Evolutionary conservation across 73 alveolate genomes (phyloP), one percentile per base, ranked within the genome.

Genomic region (Paramecium sexaurelia): DNA sequence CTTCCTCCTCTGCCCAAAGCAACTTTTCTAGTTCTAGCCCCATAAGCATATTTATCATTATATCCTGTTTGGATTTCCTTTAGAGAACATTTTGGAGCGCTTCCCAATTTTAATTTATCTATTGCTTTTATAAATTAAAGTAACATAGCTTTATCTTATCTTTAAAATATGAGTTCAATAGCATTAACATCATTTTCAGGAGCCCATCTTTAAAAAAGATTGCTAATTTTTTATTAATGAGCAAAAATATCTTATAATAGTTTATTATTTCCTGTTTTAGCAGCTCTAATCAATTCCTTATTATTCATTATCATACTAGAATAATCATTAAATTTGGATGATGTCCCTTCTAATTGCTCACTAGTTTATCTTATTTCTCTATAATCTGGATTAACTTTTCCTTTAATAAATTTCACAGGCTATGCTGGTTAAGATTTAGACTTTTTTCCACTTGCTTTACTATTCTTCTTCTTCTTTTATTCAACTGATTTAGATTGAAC

Each of bases 1-100:
- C 98, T 95, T 55, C 96, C 97, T 37, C 99, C 99, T 93, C 99
- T 95, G 3, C 99, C 94, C 94, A 94, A 93, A 35, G 96, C 91
- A 15, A 98, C 98, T 83, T 94, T 95, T 92, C 99, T 96, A 3
- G 97, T 96, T 69, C 94, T 86, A 15, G 95, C 95, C 2, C 99
- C 99, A 89, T 95, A 96, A 82, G 99, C 98, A 94, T 85, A 92
- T 66, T 91, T 84, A 68, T 96, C 92, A 29, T 93, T 96, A 92
- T 87, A 95, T 40, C 99, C 99, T 10, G 98, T 94, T 55, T 97
- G 94, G 61, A 97, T 96, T 55, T 93, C 90, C 55, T 91, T 71
- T 55, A 98, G 93, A 29, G 95, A 91, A 83, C 96, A 92, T 29
- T 91, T 75, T 66, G 96, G 96, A 17, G 45, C 27, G 20, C 20